Evolutionary conservation across 306 rosid species (phyloP).

Genomic region (Cucurbita moschata): DNA sequence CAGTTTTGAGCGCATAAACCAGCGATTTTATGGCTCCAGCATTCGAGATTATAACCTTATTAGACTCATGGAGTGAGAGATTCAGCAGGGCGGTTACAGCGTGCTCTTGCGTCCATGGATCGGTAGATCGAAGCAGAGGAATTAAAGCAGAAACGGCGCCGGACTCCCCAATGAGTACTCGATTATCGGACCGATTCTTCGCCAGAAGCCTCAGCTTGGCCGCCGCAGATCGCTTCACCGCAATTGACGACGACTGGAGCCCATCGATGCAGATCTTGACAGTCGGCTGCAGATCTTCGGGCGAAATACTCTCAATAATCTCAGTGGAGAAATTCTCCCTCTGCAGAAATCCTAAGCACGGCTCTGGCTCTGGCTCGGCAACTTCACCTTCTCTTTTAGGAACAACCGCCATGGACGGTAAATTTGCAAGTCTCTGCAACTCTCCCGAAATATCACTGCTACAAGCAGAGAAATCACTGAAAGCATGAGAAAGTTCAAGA

Average conservation of each 20-base stretch:
- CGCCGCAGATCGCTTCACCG: conserved; percentile 84
- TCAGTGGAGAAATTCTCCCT: conserved; percentile 84
- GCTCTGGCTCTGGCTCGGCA: conserved; percentile 29
- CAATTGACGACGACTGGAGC: conserved; percentile 52
- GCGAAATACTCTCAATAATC: conserved; percentile 91
- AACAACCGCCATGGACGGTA: conserved; percentile 44
- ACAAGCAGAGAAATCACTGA: conserved; percentile 75
- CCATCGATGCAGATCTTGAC: conserved; percentile 90
- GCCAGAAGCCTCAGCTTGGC: conserved; percentile 81
- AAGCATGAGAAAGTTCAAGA: conserved; percentile 74
- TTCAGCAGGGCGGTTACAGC: conserved; percentile 78
- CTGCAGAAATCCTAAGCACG: conserved; percentile 69
- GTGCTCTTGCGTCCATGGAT: conserved; percentile 93
- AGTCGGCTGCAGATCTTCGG: conserved; percentile 97
- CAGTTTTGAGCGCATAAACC: conserved; percentile 78
- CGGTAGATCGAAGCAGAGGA: conserved; percentile 83
- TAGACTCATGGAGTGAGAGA: conserved; percentile 68
- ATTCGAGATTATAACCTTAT: conserved; percentile 53
- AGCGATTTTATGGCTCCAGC: conserved; percentile 78
- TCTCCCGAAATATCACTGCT: conserved; percentile 95
- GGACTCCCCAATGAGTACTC: conserved; percentile 71
- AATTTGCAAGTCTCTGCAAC: conserved; percentile 56
- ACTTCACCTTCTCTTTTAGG: conserved; percentile 1
- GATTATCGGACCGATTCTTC: conserved; percentile 80
- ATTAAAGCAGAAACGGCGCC: conserved; percentile 78